Percentiles rank a stretch among this genome's conserved stretches.
These are phyloP conservation scores for Trichoderma harzianum DNA, from an alignment of 2,329 filamentous ascomycete species.

Conservation along the genomic window DNA sequence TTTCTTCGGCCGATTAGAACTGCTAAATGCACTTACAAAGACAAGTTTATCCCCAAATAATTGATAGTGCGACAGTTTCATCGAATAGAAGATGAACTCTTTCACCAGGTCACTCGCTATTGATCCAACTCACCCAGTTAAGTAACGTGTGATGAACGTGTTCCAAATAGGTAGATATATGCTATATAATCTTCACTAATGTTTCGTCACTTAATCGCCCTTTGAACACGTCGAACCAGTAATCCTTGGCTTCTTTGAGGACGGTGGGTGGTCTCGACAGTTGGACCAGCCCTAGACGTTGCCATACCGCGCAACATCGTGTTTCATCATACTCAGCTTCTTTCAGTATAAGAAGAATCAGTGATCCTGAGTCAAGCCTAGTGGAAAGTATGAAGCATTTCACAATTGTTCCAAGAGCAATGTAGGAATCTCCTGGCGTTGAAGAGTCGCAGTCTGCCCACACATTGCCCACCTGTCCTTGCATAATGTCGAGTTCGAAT, in stretches of 20 bases:
- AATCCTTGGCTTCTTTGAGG: not conserved
- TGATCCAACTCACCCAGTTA: too few species aligned
- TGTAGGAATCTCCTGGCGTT: not conserved
- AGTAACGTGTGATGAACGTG: too few species aligned
- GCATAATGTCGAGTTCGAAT: slow-evolving; percentile 5
- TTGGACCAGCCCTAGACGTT: not conserved
- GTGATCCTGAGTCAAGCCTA: not conserved
- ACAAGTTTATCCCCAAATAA: too few species aligned
- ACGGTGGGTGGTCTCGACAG: not conserved
- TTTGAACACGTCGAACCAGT: not conserved
- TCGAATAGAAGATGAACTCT: not conserved
- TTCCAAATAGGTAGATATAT: rapidly evolving
- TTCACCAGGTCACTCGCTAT: not conserved
- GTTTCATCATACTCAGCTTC: not conserved
- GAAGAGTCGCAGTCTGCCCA: slow-evolving; percentile 19
- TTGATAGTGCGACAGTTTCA: too few species aligned
- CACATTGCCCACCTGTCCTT: slow-evolving; percentile 1
- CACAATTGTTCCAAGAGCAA: not conserved
- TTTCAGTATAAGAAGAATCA: not conserved
- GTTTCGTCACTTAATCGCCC: not conserved
- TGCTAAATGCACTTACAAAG: too few species aligned
- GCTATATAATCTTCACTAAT: not conserved
- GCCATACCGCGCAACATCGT: not conserved
- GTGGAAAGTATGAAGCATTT: slow-evolving; percentile 16
- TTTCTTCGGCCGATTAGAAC: too few species aligned